Evolutionary conservation across 2,329 filamentous ascomycete species (phyloP).

Genomic region (Neurospora crassa): DNA sequence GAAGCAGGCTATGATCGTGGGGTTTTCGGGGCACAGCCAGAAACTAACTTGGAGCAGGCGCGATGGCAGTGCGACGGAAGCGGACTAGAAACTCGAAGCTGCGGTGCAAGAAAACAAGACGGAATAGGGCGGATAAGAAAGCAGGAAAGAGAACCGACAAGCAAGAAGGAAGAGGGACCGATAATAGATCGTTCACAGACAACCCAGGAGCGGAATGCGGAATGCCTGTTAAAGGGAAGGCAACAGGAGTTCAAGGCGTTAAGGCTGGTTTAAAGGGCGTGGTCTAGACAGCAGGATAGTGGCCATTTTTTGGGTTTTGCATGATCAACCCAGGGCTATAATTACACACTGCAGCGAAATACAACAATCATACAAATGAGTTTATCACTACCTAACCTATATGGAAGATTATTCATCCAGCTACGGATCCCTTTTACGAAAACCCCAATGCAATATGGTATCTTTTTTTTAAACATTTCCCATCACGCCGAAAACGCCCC

Average conservation of each 20-base stretch:
- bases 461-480: neutral
- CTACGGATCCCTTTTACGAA: neutral
- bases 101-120: neutral
- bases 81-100: slow-evolving; percentile 21
- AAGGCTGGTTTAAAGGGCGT: neutral
- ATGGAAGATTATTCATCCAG: neutral
- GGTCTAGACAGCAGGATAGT: neutral
- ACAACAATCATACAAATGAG: neutral
- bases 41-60: slow-evolving; percentile 29
- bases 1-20: slow-evolving; percentile 33
- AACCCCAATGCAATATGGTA: neutral
- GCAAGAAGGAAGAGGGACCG: neutral
- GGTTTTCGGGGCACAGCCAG: slow-evolving; percentile 1
- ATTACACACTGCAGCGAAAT: neutral
- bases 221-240: neutral
- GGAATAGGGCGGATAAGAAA: neutral
- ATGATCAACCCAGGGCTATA: neutral
- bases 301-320: neutral
- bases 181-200: neutral
- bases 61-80: slow-evolving; percentile 46
- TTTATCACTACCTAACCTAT: neutral
- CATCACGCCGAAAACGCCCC: neutral
- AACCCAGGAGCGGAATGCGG: neutral
- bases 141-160: neutral
- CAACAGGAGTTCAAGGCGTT: neutral